Evolutionary conservation across 1,139 yeast species (phyloP), one percentile per base, ranked within the genome.

Genomic region (Yamadazyma sp.): DNA sequence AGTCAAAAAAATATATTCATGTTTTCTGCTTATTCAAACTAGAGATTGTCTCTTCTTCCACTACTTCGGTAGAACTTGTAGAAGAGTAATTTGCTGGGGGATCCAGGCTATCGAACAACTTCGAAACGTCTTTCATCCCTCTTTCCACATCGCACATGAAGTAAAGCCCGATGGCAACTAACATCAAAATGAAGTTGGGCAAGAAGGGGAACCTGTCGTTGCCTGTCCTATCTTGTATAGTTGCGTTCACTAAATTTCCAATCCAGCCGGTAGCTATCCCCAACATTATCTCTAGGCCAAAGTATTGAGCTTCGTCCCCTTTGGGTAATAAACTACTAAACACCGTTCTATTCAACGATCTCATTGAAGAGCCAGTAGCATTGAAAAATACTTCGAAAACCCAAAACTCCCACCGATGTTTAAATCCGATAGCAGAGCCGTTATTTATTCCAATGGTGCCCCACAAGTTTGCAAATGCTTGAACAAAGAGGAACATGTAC

Each of bases 211-310:
- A 60, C 15, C 74, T 50, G 22, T 62, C 64, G 38, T 68, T 67
- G 2, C 62, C 61, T 0, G 75, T 68, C 43, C 62, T 53, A 43
- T 71, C 73, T 44, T 70, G 75, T 28, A 71, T 68, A 2, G 61
- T 47, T 2, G 74, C 75, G 47, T 64, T 69, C 0, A 69, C 66
- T 34, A 71, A 56, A 4, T 56, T 51, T 5, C 74, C 75, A 34
- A 68, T 64, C 75, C 76, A 71, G 1, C 75, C 73, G 3, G 73
- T 63, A 4, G 74, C 65, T 10, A 70, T 63, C 0, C 76, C 75
- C 26, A 70, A 54, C 60, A 69, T 61, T 5, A 69, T 56, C 40
- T 70, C 76, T 33, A 71, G 51, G 0, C 76, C 77, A 49, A 71
- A 69, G 39, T 60, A 70, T 45, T 70, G 75, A 1, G 74, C 75